phyloP scores from a whole-genome alignment of 2,329 filamentous ascomycete genomes.

The Drechslerella stenobrocha region DNA sequence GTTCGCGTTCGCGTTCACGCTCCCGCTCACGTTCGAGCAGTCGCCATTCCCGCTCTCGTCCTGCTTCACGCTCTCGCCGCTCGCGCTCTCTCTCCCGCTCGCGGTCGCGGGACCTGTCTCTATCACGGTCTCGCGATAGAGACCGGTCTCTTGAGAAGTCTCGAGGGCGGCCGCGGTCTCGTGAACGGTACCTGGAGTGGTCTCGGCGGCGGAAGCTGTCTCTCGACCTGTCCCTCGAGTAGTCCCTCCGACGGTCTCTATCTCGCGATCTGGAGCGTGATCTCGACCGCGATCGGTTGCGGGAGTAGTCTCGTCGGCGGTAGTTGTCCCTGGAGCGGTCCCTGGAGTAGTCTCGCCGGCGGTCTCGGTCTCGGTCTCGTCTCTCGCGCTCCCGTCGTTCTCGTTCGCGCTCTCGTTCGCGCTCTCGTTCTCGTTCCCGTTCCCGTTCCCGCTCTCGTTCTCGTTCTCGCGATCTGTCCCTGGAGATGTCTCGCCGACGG shows the following conservation, averaged over 20 bases:
- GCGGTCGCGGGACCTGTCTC: conserved; percentile 28
- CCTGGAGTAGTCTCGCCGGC: conserved; percentile 21
- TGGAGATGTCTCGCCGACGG: conserved; percentile 21
- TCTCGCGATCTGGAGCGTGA: conserved; percentile 37
- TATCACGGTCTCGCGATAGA: conserved; percentile 31
- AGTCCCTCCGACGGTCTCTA: conserved; percentile 18
- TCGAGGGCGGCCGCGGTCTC: conserved; percentile 30
- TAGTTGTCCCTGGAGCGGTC: conserved; percentile 26
- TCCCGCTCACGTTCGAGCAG: conserved; percentile 22
- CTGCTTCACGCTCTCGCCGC: conserved; percentile 30
- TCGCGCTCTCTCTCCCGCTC: conserved; percentile 24
- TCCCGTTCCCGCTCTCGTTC: conserved; percentile 32
- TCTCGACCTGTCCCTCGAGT: conserved; percentile 22
- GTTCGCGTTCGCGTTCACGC: conserved; percentile 17
- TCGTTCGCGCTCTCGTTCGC: conserved; percentile 26
- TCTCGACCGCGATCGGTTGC: conserved; percentile 24
- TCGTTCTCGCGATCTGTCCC: conserved; percentile 42
- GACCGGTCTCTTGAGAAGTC: conserved; percentile 32
- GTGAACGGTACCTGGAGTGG: conserved; percentile 28
- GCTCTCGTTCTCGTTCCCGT: conserved; percentile 24
- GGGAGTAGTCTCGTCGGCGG: conserved; percentile 13
- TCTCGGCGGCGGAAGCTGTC: conserved; percentile 22
- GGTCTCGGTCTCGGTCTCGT: conserved; percentile 16
- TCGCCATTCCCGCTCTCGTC: conserved; percentile 29
- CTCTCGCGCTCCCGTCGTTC: conserved; percentile 23